These are phyloP conservation scores for Boletus sensibilis DNA, from an alignment of 768 basidiomycete genomes.

Conservation along the genomic window DNA sequence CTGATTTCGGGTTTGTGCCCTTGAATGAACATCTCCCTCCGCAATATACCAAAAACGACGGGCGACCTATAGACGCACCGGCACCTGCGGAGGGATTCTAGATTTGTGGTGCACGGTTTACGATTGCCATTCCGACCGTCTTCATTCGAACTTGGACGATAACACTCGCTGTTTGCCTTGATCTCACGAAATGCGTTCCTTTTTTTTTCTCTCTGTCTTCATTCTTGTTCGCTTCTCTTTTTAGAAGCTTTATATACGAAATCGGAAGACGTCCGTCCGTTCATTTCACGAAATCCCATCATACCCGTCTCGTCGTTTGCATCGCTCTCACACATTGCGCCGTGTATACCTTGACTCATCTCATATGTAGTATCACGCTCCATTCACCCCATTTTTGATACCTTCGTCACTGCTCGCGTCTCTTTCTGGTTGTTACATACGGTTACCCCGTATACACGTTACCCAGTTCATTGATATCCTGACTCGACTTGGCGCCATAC, in stretches of 20 bases:
- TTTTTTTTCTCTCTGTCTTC: constrained; percentile 19
- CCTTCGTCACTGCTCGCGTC: constrained; percentile 23
- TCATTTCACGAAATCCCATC: constrained; percentile 36
- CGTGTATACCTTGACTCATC: constrained; percentile 38
- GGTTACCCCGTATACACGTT: constrained; percentile 40
- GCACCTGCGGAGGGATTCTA: constrained; percentile 27
- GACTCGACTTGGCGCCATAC: constrained; percentile 23
- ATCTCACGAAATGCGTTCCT: constrained; percentile 36
- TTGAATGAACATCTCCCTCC: constrained; percentile 76
- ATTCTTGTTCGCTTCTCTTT: constrained; percentile 31
- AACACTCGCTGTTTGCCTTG: constrained; percentile 27
- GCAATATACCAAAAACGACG: constrained; percentile 56
- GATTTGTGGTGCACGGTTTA: constrained; percentile 29
- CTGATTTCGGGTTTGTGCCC: constrained; percentile 81
- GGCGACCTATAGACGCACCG: constrained; percentile 46
- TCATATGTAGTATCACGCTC: constrained; percentile 38
- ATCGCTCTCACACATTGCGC: constrained; percentile 38
- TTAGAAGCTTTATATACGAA: constrained; percentile 34
- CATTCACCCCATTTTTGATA: constrained; percentile 37
- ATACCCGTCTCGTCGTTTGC: constrained; percentile 36
- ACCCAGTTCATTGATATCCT: constrained; percentile 37
- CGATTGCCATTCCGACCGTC: constrained; percentile 30
- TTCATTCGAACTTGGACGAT: constrained; percentile 35
- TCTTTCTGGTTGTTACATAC: constrained; percentile 31
- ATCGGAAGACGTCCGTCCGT: constrained; percentile 34